These are phyloP conservation scores for Platanthera zijinensis DNA, from an alignment of 106 monocot species.

Conservation along the genomic window DNA sequence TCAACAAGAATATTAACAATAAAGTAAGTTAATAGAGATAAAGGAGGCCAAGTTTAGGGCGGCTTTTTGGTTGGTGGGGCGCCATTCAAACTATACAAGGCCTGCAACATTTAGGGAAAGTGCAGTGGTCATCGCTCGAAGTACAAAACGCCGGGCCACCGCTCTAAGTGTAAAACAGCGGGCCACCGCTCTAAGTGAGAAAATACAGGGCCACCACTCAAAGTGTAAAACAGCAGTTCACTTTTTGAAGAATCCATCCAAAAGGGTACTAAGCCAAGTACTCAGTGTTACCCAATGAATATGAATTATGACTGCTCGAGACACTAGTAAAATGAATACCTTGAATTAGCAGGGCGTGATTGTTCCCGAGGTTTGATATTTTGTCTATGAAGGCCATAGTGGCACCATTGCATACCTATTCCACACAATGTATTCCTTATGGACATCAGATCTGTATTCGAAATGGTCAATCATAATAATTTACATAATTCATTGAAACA, in stretches of 20 bases:
- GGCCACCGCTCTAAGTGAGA: too few relatives aligned
- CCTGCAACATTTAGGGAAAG: too few relatives aligned
- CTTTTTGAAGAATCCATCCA: too few relatives aligned
- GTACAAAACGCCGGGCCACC: too few relatives aligned
- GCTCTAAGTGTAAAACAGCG: too few relatives aligned
- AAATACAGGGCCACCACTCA: too few relatives aligned
- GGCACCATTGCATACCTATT: slow-evolving; percentile 71
- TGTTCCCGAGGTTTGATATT: slow-evolving; percentile 29
- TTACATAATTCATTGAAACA: background rate
- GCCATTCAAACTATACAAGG: too few relatives aligned
- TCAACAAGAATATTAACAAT: slow-evolving; percentile 3
- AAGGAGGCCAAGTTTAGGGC: too few relatives aligned
- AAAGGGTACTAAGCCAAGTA: background rate
- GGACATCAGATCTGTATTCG: slow-evolving; percentile 3
- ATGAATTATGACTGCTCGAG: background rate
- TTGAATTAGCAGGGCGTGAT: slow-evolving; percentile 53
- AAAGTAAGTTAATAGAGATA: background rate
- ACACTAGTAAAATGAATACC: slow-evolving; percentile 25
- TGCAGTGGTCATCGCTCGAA: too few relatives aligned
- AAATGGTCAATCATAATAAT: background rate
- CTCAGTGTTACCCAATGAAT: background rate
- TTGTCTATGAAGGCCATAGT: slow-evolving; percentile 60
- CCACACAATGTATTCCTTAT: slow-evolving; percentile 3
- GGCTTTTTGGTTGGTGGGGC: too few relatives aligned
- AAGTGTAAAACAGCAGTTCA: too few relatives aligned